Conservation (phyloP, 805 yeast genomes). For the Candida boleticola region DNA sequence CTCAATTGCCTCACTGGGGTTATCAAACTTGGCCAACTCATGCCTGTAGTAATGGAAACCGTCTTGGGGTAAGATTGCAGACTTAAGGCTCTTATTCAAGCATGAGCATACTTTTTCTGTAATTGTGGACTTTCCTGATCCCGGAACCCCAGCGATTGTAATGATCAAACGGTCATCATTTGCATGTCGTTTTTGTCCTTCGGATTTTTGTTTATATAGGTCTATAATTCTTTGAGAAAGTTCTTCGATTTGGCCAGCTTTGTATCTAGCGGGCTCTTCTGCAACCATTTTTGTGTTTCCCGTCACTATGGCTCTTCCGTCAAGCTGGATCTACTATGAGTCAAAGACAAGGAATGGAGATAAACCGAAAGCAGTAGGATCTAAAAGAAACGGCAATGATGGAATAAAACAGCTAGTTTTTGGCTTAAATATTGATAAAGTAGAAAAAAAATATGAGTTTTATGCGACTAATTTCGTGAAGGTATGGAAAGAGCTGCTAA, state of each 20-base stretch:
- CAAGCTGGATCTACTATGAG: background rate
- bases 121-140: slow-evolving; percentile 79
- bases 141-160: slow-evolving; percentile 75
- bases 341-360: too few relatives aligned
- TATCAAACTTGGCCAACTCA: slow-evolving; percentile 39
- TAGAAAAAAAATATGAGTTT: slow-evolving; percentile 16
- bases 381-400: background rate
- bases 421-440: slow-evolving; percentile 11
- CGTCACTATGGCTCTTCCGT: slow-evolving; percentile 1
- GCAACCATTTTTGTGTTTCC: background rate
- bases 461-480: slow-evolving; percentile 24
- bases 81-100: slow-evolving; percentile 13
- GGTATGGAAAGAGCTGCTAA: slow-evolving; percentile 27
- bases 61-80: slow-evolving; percentile 36
- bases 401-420: slow-evolving; percentile 7
- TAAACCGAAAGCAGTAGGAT: too few relatives aligned
- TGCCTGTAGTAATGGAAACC: slow-evolving; percentile 37
- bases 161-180: slow-evolving; percentile 46
- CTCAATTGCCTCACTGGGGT: slow-evolving; percentile 55
- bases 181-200: background rate
- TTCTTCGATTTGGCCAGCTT: slow-evolving; percentile 7
- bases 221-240: slow-evolving; percentile 10
- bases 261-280: background rate
- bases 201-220: slow-evolving; percentile 6
- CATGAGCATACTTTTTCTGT: slow-evolving; percentile 43